These are phyloP conservation scores for Phyllosticta citrichinensis DNA, from an alignment of 2,329 filamentous ascomycete species.

Conservation along the genomic window DNA sequence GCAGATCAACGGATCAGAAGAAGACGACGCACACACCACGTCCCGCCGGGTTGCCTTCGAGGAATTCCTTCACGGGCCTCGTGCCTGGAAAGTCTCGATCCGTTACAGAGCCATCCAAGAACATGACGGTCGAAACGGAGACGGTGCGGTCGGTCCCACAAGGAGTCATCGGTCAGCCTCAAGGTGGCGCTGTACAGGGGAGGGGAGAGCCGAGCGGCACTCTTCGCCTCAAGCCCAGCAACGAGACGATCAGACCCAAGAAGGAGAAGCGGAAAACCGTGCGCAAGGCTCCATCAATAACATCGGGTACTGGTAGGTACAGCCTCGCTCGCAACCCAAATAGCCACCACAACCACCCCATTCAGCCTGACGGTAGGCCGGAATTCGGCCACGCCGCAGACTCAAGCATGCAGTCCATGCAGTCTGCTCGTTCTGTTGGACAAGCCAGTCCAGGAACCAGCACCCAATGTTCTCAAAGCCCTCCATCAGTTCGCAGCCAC, in stretches of 20 bases:
- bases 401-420: neutral
- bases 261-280: constrained; percentile 78
- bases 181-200: constrained; percentile 46
- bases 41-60: constrained; percentile 39
- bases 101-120: constrained; percentile 59
- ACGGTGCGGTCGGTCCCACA: constrained; percentile 88
- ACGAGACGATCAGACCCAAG: constrained; percentile 90
- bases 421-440: neutral
- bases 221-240: constrained; percentile 76
- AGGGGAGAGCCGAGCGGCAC: constrained; percentile 58
- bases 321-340: constrained; percentile 22
- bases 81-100: constrained; percentile 55
- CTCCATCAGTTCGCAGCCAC: neutral
- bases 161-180: constrained; percentile 56
- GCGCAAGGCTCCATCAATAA: constrained; percentile 65
- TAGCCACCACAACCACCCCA: constrained; percentile 14
- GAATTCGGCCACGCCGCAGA: constrained; percentile 13
- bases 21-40: constrained; percentile 16
- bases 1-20: constrained; percentile 31
- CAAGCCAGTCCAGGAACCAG: neutral
- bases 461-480: constrained; percentile 2
- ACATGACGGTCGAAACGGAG: constrained; percentile 97
- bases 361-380: constrained; percentile 13
- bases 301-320: constrained; percentile 62
- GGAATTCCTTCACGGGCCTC: constrained; percentile 61